Evolutionary conservation across 768 basidiomycete species (phyloP).

Genomic region (Lyophyllum decastes): DNA sequence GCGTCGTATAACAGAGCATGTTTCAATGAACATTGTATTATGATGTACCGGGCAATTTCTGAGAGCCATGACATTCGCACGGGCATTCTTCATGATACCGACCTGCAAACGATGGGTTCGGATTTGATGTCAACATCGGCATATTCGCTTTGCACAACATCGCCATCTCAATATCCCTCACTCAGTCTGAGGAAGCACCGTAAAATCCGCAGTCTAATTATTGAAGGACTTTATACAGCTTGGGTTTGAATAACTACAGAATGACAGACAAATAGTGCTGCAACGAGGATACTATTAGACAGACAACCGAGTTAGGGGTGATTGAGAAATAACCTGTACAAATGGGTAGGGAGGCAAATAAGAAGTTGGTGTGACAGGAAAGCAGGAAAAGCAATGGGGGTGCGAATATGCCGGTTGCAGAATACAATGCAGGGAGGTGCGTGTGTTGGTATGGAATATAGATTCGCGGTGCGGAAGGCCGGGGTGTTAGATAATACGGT

Average conservation of each 20-base stretch:
- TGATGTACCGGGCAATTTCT: no score
- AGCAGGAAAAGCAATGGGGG: slow-evolving; percentile 54
- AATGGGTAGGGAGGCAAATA: slow-evolving; percentile 46
- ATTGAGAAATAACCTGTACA: slow-evolving; percentile 60
- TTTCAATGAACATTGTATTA: no score
- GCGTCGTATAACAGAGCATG: neutral
- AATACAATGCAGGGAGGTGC: slow-evolving; percentile 70
- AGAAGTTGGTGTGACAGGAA: slow-evolving; percentile 44
- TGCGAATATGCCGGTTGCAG: slow-evolving; percentile 63
- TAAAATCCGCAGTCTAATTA: slow-evolving; percentile 35
- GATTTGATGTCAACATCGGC: no score
- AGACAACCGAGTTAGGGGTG: slow-evolving; percentile 59
- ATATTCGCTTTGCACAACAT: no score
- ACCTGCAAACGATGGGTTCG: no score
- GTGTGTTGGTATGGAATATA: slow-evolving; percentile 34
- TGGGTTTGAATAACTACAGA: slow-evolving; percentile 67
- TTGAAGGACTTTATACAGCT: slow-evolving; percentile 55
- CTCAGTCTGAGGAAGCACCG: neutral
- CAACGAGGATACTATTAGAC: slow-evolving; percentile 65
- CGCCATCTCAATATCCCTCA: neutral
- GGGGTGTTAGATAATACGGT: slow-evolving; percentile 29
- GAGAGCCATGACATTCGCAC: no score
- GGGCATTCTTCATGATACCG: no score
- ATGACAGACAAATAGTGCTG: slow-evolving; percentile 68
- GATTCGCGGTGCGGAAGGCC: slow-evolving; percentile 31